Evolutionary conservation across 306 rosid genomes (phyloP).

Genomic region (Gleditsia sinensis): DNA sequence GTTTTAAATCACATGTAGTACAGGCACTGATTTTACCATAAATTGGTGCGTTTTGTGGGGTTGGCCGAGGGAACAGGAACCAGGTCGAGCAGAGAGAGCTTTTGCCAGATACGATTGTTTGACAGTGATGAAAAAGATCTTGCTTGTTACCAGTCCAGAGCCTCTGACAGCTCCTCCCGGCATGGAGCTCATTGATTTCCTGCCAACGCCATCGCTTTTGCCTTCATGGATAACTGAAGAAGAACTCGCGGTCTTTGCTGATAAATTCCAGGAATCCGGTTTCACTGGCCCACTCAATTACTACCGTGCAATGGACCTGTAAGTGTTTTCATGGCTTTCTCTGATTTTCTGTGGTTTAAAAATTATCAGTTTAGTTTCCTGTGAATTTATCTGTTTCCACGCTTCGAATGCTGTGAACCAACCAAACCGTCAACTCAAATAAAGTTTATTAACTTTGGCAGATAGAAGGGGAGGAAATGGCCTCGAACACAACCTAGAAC

Average conservation of each 20-base stretch:
- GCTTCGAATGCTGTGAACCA: background rate
- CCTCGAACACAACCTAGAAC: background rate
- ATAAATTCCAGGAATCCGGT: slow-evolving; percentile 76
- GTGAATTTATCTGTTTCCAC: background rate
- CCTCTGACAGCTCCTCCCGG: slow-evolving; percentile 54
- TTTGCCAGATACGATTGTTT: slow-evolving; percentile 76
- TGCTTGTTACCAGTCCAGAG: slow-evolving; percentile 35
- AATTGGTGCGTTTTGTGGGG: slow-evolving; percentile 8
- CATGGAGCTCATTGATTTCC: slow-evolving; percentile 70
- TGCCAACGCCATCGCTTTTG: slow-evolving; percentile 59
- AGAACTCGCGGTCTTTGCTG: slow-evolving; percentile 68
- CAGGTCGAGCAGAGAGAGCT: slow-evolving; percentile 79
- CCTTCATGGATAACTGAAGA: slow-evolving; percentile 79
- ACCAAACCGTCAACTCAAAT: background rate
- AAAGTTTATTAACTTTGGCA: no score
- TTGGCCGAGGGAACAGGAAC: slow-evolving; percentile 57
- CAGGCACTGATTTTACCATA: background rate
- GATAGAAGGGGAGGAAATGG: no score
- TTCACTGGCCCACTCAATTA: slow-evolving; percentile 81
- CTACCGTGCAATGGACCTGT: slow-evolving; percentile 76
- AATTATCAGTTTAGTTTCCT: background rate
- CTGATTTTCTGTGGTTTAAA: background rate
- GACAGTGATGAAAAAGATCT: slow-evolving; percentile 75
- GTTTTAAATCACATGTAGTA: background rate
- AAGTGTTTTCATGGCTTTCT: slow-evolving; percentile 31